Evolutionary conservation across 345 rosid species (phyloP), one percentile per base, ranked within the genome.

Genomic region (Salix exigua): DNA sequence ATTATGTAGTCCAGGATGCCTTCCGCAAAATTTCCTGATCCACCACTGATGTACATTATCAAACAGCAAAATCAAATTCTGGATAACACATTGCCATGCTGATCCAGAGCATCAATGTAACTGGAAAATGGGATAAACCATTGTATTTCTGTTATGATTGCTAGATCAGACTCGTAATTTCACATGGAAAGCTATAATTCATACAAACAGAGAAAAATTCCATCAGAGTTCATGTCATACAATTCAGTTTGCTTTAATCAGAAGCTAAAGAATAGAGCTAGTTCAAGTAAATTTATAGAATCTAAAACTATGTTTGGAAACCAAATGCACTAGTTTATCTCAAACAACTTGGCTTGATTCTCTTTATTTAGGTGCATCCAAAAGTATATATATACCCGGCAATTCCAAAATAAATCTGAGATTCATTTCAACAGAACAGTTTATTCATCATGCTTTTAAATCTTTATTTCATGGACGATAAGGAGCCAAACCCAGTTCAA

Each of bases 21-120:
- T 87, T 87, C 94, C 0, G 97, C 97, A 85, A 95, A 91, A 63
- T 94, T 92, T 84, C 99, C 99, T 72, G 98, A 96, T 81, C 99
- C 99, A 88, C 98, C 98, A 68, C 97, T 97, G 80, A 91, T 96
- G 88, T 96, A 80, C 25, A 77, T 72, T 60, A 72, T 58, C 75
- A 50, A 73, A 74, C 50, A 76, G 70, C 28, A 80, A 51, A 48
- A 77, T 81, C 65, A 79, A 77, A 5, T 71, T 72, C 64, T 35
- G 61, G 64, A 37, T 21, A 55, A 75, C 35, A 37, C 25, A 66
- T 69, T 6, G 48, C 65, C 33, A 51, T n/a, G 53, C 44, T 23
- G 72, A 72, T 77, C 30, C 12, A 25, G 68, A 53, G 55, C 19
- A 66, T 46, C 50, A 70, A 74, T 18, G 37, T 16, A 75, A 17